These are phyloP conservation scores for Allium sativum DNA, from an alignment of 106 monocot species.

Conservation along the genomic window DNA sequence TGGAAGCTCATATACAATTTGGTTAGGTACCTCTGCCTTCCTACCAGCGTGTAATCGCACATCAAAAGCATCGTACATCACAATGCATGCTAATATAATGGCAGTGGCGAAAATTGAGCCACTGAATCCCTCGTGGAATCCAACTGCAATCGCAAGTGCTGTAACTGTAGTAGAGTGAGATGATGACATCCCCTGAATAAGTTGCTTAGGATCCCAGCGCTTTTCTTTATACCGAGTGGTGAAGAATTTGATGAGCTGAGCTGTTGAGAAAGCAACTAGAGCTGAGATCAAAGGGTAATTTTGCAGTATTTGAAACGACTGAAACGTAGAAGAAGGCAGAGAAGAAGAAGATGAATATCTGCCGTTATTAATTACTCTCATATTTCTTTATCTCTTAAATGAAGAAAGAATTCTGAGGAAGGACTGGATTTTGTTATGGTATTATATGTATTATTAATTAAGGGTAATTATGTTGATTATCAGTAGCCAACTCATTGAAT, in stretches of 20 bases:
- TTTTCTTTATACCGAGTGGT: slow-evolving; percentile 43
- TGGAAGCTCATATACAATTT: slow-evolving; percentile 85
- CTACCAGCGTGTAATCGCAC: slow-evolving; percentile 87
- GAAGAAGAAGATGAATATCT: background rate
- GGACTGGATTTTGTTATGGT: too few species aligned
- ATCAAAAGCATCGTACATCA: slow-evolving; percentile 95
- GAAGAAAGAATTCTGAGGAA: too few species aligned
- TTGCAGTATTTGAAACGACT: slow-evolving; percentile 5
- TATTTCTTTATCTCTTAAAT: background rate
- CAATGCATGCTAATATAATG: slow-evolving; percentile 60
- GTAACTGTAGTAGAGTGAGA: slow-evolving; percentile 88
- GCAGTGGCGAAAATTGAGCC: slow-evolving; percentile 68
- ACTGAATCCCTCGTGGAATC: slow-evolving; percentile 73
- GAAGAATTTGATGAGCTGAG: slow-evolving; percentile 27
- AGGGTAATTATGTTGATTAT: too few species aligned
- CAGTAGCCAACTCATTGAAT: too few species aligned
- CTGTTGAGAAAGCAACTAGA: slow-evolving; percentile 18
- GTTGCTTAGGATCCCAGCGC: slow-evolving; percentile 79
- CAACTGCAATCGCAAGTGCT: slow-evolving; percentile 70
- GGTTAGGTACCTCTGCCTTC: slow-evolving; percentile 92
- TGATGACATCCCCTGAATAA: slow-evolving; percentile 97
- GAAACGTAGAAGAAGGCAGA: background rate
- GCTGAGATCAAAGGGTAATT: slow-evolving; percentile 23
- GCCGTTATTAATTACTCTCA: slow-evolving; percentile 6
- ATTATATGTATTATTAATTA: too few species aligned